phyloP scores from a whole-genome alignment of 2,329 filamentous ascomycete species.

The Neopestalotiopsis sp. region DNA sequence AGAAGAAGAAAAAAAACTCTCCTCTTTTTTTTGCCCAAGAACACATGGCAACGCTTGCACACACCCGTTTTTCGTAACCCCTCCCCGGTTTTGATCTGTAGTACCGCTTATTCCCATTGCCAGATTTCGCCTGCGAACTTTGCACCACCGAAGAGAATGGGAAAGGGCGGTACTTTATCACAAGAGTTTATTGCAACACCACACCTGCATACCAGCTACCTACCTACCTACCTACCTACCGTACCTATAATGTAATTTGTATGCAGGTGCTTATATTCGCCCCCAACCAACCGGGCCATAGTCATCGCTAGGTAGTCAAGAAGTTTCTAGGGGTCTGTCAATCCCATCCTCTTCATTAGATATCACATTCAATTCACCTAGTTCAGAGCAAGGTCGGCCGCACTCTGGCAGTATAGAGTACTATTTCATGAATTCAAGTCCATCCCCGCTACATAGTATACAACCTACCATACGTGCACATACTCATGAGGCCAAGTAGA shows the following conservation, averaged over 20 bases:
- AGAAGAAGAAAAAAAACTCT: background rate
- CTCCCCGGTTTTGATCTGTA: background rate
- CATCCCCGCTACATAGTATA: background rate
- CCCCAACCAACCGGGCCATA: background rate
- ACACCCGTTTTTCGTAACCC: conserved; percentile 2
- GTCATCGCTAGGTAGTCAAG: background rate
- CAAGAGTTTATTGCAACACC: too few relatives aligned
- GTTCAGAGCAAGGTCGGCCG: background rate
- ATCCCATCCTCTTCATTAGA: background rate
- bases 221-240: background rate
- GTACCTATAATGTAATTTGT: background rate
- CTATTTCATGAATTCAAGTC: background rate
- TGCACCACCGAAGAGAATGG: background rate
- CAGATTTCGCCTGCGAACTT: background rate
- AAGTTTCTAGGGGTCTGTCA: background rate
- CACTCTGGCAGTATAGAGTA: background rate
- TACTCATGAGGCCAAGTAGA: background rate
- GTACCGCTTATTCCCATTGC: background rate
- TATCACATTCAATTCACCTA: background rate
- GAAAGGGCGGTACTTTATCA: too few relatives aligned
- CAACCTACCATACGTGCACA: background rate
- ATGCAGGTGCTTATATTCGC: background rate
- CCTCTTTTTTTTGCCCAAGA: background rate
- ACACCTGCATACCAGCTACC: background rate
- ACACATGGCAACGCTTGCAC: conserved; percentile 18